Percentiles rank a stretch among this genome's conserved stretches.
Conservation (phyloP, 352 stramenopile species). For the Blastocystis sp. region DNA sequence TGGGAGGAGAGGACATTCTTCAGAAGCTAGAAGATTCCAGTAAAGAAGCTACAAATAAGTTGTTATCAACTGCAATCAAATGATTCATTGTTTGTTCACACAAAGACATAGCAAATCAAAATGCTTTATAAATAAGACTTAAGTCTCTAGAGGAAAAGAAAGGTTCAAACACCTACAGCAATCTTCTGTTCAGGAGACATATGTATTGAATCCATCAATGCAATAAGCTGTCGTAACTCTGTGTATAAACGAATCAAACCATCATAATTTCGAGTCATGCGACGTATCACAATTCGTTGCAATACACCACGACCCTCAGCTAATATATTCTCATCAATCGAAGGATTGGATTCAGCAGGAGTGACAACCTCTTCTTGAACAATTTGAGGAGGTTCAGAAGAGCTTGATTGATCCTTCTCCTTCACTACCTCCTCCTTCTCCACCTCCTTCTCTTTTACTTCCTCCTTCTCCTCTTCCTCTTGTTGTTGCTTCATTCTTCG, state of each 20-base stretch:
- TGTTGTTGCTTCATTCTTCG: background rate
- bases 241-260: background rate
- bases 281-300: background rate
- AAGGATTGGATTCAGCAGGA: too few relatives aligned
- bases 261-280: background rate
- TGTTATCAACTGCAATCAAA: conserved; percentile 1
- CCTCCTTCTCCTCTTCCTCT: background rate
- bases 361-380: background rate
- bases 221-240: background rate
- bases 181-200: background rate
- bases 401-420: background rate
- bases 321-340: background rate
- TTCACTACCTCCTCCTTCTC: background rate
- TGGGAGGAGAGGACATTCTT: conserved; percentile 48
- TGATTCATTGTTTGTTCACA: background rate
- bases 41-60: conserved; percentile 15
- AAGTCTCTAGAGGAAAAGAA: background rate
- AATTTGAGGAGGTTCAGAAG: too few relatives aligned
- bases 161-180: background rate
- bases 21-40: conserved; percentile 28
- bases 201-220: background rate
- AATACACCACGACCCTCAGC: background rate
- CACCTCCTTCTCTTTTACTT: background rate
- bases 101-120: background rate
- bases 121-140: background rate